These are phyloP conservation scores for Pyrenopolyporus hunteri DNA, from an alignment of 495 filamentous ascomycete species.

Conservation along the genomic window DNA sequence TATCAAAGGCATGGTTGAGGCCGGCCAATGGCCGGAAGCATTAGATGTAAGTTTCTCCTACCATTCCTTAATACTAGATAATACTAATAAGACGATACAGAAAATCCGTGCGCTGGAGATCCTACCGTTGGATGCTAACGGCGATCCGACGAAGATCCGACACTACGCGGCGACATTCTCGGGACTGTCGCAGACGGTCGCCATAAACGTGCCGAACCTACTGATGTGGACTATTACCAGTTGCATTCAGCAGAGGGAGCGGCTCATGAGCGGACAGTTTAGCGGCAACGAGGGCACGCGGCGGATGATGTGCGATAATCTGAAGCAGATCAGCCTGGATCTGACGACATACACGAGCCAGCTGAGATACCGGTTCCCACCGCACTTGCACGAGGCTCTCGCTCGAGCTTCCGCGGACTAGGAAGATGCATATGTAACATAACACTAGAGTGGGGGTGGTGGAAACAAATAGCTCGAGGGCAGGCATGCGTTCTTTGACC, in stretches of 20 bases:
- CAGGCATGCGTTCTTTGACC: neutral
- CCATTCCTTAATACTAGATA: neutral
- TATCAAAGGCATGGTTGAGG: conserved; percentile 73
- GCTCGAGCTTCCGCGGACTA: conserved; percentile 75
- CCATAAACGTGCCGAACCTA: conserved; percentile 84
- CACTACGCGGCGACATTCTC: conserved; percentile 76
- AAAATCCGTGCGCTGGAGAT: conserved; percentile 74
- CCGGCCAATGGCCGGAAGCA: conserved; percentile 73
- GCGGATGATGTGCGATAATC: conserved; percentile 65
- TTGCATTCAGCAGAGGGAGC: conserved; percentile 75
- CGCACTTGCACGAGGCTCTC: conserved; percentile 77
- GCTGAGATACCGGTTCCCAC: conserved; percentile 82
- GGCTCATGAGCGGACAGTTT: conserved; percentile 67
- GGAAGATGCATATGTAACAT: neutral
- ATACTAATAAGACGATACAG: conserved; percentile 53
- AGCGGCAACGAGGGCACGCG: conserved; percentile 74
- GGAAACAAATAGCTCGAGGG: neutral
- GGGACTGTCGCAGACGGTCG: conserved; percentile 72
- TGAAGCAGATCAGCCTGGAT: conserved; percentile 81
- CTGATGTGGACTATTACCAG: conserved; percentile 91
- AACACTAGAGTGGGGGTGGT: neutral
- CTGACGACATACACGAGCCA: conserved; percentile 93
- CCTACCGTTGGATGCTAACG: conserved; percentile 74
- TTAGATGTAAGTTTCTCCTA: conserved; percentile 75
- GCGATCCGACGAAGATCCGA: conserved; percentile 75